These are phyloP conservation scores for Solanum sitiens DNA, from an alignment of 257 asterid genomes.

Conservation along the genomic window DNA sequence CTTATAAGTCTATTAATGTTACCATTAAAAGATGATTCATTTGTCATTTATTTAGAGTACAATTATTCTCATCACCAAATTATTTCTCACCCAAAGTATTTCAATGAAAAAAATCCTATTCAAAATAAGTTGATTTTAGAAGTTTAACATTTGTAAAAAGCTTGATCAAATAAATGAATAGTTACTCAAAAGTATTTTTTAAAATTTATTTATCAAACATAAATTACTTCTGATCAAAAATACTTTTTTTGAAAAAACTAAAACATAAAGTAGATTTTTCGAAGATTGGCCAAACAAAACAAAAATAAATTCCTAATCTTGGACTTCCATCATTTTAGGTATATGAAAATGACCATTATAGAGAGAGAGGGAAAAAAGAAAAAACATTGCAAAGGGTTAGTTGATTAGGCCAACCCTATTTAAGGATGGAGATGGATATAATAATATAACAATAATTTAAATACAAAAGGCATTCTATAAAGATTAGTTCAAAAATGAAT, in stretches of 20 bases:
- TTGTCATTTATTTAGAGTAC: neutral
- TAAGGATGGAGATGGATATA: neutral
- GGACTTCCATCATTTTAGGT: neutral
- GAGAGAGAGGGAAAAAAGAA: fast-evolving
- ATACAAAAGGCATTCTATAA: neutral
- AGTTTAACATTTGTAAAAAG: neutral
- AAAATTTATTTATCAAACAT: neutral
- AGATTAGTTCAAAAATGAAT: neutral
- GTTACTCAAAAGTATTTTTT: neutral
- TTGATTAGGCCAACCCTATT: neutral
- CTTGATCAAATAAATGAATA: neutral
- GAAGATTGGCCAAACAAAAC: neutral
- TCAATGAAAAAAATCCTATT: no score
- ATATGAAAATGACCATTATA: neutral
- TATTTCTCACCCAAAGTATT: neutral
- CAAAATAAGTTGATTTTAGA: neutral
- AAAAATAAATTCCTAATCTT: neutral
- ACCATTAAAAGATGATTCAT: neutral
- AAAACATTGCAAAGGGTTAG: neutral
- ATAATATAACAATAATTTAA: neutral
- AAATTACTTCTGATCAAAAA: neutral
- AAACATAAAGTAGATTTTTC: neutral
- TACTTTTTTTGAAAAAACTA: neutral
- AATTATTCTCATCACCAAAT: neutral
- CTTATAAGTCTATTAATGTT: neutral